A percentile compares a stretch with the other conserved stretches of the same genome.
These are phyloP conservation scores for Byssothecium circinans DNA, from an alignment of 2,329 filamentous ascomycete species.

Conservation along the genomic window DNA sequence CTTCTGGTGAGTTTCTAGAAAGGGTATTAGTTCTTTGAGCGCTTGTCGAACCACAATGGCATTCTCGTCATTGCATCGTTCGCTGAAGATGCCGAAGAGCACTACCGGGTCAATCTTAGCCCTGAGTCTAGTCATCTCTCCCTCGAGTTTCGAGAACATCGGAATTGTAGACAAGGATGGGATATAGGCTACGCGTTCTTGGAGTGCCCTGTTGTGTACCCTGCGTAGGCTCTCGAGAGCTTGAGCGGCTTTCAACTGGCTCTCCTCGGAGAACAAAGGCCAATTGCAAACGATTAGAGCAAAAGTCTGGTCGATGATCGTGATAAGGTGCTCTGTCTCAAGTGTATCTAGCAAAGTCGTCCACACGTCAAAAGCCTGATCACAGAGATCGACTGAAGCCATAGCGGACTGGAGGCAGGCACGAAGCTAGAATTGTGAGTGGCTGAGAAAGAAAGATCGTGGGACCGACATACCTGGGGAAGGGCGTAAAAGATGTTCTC, in stretches of 20 bases:
- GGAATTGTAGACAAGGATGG: constrained; percentile 76
- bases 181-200: constrained; percentile 70
- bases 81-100: constrained; percentile 69
- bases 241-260: constrained; percentile 61
- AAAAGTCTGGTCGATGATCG: constrained; percentile 84
- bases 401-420: constrained; percentile 89
- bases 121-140: constrained; percentile 66
- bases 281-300: constrained; percentile 85
- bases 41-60: constrained; percentile 81
- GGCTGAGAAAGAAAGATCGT: background rate
- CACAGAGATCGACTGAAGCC: constrained; percentile 71
- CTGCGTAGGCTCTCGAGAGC: constrained; percentile 68
- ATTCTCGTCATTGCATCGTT: constrained; percentile 80
- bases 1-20: constrained; percentile 71
- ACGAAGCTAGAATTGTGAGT: constrained; percentile 66
- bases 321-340: constrained; percentile 71
- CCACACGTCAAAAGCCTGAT: constrained; percentile 84
- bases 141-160: constrained; percentile 68
- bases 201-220: constrained; percentile 63
- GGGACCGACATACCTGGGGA: constrained; percentile 68
- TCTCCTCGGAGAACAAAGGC: constrained; percentile 63
- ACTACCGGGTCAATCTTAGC: constrained; percentile 66
- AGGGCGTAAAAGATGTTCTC: constrained; percentile 75
- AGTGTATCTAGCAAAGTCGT: constrained; percentile 73
- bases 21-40: constrained; percentile 73